Evolutionary conservation across 805 yeast genomes (phyloP).

Genomic region (Cyberlindnera maclurae): DNA sequence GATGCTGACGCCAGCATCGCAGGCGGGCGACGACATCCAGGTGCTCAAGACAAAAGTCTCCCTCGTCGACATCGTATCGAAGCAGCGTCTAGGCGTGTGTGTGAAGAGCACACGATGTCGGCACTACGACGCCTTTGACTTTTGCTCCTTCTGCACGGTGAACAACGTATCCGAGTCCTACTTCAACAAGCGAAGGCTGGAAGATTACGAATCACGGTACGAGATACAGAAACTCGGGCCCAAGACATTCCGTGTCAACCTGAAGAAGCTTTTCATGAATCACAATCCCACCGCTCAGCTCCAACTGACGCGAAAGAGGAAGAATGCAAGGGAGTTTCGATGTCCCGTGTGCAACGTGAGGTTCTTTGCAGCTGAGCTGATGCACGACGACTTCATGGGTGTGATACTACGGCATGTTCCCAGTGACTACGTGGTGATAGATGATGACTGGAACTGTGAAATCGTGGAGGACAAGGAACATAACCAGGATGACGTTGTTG

Average conservation of each 20-base stretch:
- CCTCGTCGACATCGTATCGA: constrained; percentile 13
- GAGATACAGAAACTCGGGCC: not conserved
- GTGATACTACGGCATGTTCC: constrained; percentile 6
- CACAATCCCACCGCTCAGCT: not conserved
- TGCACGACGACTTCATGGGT: constrained; percentile 17
- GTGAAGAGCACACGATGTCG: constrained; percentile 12
- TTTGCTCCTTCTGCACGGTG: constrained; percentile 8
- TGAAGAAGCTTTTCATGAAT: not conserved
- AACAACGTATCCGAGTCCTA: constrained; percentile 1
- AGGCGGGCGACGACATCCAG: constrained; percentile 6
- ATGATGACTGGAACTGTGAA: constrained; percentile 9
- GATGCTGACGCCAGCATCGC: too few species aligned
- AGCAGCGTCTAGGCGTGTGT: constrained; percentile 8
- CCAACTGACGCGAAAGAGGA: constrained; percentile 10
- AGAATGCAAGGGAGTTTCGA: not conserved
- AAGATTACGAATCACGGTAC: not conserved
- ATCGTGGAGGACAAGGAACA: constrained; percentile 3
- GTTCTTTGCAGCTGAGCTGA: constrained; percentile 10
- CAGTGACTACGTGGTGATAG: constrained; percentile 7
- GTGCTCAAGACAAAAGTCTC: constrained; percentile 11
- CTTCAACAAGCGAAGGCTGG: constrained; percentile 3
- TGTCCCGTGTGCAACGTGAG: constrained; percentile 17
- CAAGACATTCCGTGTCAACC: too few species aligned
- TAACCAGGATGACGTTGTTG: constrained; percentile 4
- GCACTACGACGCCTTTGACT: constrained; percentile 15